These are phyloP conservation scores for Colletotrichum brevisporum DNA, from an alignment of 2,329 filamentous ascomycete species.

Conservation along the genomic window DNA sequence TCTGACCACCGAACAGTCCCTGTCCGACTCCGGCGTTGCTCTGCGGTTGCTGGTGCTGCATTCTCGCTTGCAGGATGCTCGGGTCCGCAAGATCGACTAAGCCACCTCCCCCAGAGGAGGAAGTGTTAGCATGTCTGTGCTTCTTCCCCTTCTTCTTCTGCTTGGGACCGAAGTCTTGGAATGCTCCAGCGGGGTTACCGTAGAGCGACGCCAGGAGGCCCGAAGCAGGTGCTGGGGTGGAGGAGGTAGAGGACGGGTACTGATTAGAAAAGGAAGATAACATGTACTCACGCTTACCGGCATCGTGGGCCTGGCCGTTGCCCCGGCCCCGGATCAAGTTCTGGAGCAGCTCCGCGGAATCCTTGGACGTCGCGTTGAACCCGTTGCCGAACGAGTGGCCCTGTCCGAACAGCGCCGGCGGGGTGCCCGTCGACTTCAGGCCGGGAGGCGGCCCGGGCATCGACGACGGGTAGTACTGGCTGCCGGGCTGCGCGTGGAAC, in stretches of 20 bases:
- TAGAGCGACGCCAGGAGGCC: constrained; percentile 93
- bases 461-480: constrained; percentile 85
- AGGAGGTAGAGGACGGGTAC: constrained; percentile 85
- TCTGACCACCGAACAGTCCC: constrained; percentile 89
- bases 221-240: constrained; percentile 89
- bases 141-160: constrained; percentile 99
- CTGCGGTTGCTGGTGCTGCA: constrained; percentile 85
- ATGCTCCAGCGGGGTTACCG: constrained; percentile 85
- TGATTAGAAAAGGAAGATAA: constrained; percentile 93
- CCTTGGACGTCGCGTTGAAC: constrained; percentile 78
- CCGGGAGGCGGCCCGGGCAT: constrained; percentile 96
- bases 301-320: constrained; percentile 82
- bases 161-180: constrained; percentile 94
- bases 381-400: constrained; percentile 84
- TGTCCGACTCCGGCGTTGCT: constrained; percentile 88
- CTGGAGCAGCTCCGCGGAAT: constrained; percentile 82
- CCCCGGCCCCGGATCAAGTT: constrained; percentile 82
- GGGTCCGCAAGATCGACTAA: constrained; percentile 99
- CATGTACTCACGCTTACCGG: constrained; percentile 98
- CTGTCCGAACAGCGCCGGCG: constrained; percentile 95
- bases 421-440: constrained; percentile 93
- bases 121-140: constrained; percentile 99
- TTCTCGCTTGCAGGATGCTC: constrained; percentile 98
- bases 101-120: constrained; percentile 98
- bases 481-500: constrained; percentile 71